Base-by-base conservation (phyloP, 2,329 filamentous ascomycete genomes). In the Capronia americana region DNA sequence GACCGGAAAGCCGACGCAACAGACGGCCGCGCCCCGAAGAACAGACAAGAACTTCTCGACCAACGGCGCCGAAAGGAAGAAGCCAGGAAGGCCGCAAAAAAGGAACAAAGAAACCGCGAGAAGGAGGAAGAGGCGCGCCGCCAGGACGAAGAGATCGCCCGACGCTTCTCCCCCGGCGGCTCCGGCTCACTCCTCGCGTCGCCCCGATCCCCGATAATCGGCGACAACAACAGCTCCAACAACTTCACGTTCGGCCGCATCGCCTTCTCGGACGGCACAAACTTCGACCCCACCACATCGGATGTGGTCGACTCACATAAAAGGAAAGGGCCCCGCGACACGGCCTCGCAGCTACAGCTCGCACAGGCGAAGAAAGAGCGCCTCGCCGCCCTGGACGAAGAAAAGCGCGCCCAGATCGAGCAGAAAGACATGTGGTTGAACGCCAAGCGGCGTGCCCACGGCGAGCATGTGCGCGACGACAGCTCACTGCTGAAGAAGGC, bases 381-480 rank as follows among this genome's bases (percentile, higher is more conserved):
- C 30, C 81, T 98, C 32, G 86, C 88, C 53, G 86, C 83, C 30
- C 86, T 97, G 74, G 91, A 94, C 73, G 87, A 90, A 0, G 86
- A 88, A 71, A 96, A 97, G 81, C 90, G 91, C 63, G 89, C 89
- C 68, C 92, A 96, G 66, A 90, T 98, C 53, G 88, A 93, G 67
- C 92, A 97, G 79, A 98, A 98, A 83, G 94, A 99, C 74, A 83
- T 89, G 65, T 99, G 95, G 95, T 84, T 97, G 66, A 94, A 91
- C 56, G 95, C 95, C 2, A 90, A 94, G 79, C 92, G 92, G 79
- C 88, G 91, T 26, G 92, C 90, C 1, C 92, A 96, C 77, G 95
- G 95, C 57, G 93, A 97, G 75, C 91, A 92, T 76, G 90, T 97
- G 38, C 88, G 88, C 67, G 93, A 98, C 75, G 92, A 97, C 77